Conservation (phyloP, 2,329 filamentous ascomycete species). For the Fusarium phyllophilum region DNA sequence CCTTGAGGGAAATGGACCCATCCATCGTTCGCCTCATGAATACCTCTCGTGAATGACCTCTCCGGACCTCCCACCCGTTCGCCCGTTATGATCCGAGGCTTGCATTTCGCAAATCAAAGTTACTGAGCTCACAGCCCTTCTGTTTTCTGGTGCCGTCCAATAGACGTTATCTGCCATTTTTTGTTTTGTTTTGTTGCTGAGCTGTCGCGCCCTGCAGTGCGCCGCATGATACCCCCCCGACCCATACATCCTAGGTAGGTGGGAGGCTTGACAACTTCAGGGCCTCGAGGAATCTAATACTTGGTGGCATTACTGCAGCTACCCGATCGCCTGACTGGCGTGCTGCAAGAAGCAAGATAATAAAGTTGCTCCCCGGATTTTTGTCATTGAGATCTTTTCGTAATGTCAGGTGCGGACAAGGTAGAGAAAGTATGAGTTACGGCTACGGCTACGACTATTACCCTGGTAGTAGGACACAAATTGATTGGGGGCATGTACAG, state of each 20-base stretch:
- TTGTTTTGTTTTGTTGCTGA: constrained; percentile 14
- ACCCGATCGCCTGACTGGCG: constrained; percentile 48
- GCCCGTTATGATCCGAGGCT: constrained; percentile 46
- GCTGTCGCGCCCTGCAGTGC: constrained; percentile 37
- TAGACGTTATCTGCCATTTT: constrained; percentile 26
- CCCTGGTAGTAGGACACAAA: constrained; percentile 52
- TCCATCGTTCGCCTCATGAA: constrained; percentile 33
- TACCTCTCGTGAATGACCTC: constrained; percentile 46
- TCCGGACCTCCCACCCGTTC: constrained; percentile 47
- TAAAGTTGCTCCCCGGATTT: constrained; percentile 47
- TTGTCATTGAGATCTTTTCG: constrained; percentile 33
- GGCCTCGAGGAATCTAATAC: constrained; percentile 38
- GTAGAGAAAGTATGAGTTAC: constrained; percentile 56
- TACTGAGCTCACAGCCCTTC: constrained; percentile 34
- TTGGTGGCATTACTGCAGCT: constrained; percentile 47
- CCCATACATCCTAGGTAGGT: constrained; percentile 35
- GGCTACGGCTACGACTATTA: constrained; percentile 48
- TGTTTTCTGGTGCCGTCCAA: constrained; percentile 30
- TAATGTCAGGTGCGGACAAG: constrained; percentile 43
- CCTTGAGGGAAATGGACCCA: constrained; percentile 28
- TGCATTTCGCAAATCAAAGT: constrained; percentile 46
- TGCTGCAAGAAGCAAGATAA: constrained; percentile 49
- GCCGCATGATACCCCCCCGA: constrained; percentile 42
- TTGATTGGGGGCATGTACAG: constrained; percentile 53
- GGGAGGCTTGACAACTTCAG: constrained; percentile 33